Evolutionary conservation across 163 green algal genomes (phyloP).

Genomic region (Scenedesmus sp.): DNA sequence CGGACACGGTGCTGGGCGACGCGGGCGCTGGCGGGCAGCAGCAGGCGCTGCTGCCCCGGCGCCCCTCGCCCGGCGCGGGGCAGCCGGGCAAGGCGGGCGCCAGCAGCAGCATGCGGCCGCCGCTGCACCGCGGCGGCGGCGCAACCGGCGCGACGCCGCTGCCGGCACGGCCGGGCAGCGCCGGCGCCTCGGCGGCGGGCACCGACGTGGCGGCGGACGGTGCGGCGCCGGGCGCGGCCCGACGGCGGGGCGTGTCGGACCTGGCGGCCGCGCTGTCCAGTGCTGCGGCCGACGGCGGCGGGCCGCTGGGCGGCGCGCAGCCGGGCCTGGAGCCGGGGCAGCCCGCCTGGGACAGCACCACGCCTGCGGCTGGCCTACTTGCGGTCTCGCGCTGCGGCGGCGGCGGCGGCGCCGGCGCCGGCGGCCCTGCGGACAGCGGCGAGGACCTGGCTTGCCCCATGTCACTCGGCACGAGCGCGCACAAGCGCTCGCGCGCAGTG

Average conservation of each 20-base stretch:
- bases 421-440: neutral
- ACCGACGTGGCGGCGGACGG: conserved; percentile 2
- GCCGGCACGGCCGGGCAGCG: neutral
- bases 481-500: conserved; percentile 30
- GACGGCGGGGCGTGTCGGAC: conserved; percentile 21
- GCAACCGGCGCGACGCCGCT: neutral
- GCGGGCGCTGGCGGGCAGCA: neutral
- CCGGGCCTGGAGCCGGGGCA: too few species aligned
- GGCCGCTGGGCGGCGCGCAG: too few species aligned
- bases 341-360: neutral
- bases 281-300: neutral
- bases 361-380: conserved; percentile 7
- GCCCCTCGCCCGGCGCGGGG: neutral
- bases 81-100: conserved; percentile 14
- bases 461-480: conserved; percentile 14
- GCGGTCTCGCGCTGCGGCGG: neutral
- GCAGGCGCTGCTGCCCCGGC: conserved; percentile 25
- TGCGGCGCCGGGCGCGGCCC: neutral
- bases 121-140: conserved; percentile 36
- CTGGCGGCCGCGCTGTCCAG: conserved; percentile 9
- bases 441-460: conserved; percentile 35
- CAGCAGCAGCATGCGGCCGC: conserved; percentile 28
- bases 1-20: neutral
- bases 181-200: too few species aligned
- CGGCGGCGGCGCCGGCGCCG: neutral